Conservation (phyloP, 2,329 filamentous ascomycete genomes). For the Aspergillus caelatus region DNA sequence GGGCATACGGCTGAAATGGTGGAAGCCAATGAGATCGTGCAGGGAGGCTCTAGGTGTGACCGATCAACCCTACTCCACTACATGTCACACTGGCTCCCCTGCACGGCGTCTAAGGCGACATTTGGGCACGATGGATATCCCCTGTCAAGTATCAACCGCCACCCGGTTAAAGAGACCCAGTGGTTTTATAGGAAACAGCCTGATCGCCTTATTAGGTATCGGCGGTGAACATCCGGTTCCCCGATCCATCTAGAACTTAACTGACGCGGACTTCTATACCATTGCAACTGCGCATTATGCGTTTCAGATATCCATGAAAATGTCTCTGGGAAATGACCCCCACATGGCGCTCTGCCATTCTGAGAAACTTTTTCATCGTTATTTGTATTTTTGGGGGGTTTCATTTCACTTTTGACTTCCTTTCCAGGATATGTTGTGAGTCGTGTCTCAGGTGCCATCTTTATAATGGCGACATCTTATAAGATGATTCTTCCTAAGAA, state of each 20-base stretch:
- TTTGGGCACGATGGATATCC: neutral
- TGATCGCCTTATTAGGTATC: neutral
- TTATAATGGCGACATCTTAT: neutral
- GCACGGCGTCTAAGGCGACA: conserved; percentile 1
- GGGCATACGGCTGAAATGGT: neutral
- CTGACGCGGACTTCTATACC: too few species aligned
- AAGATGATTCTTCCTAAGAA: neutral
- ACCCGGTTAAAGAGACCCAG: neutral
- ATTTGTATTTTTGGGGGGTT: neutral
- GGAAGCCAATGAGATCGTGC: conserved; percentile 3
- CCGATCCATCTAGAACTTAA: conserved; percentile 1
- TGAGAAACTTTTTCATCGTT: neutral
- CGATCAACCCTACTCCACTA: neutral
- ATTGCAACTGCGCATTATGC: neutral
- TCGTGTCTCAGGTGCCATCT: neutral
- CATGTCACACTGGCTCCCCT: conserved; percentile 2
- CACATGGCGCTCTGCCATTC: neutral
- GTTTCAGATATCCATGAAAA: neutral
- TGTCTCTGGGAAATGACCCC: neutral
- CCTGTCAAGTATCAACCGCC: neutral
- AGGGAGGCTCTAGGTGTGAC: conserved; percentile 5
- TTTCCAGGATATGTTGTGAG: neutral
- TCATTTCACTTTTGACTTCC: neutral
- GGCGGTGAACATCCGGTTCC: neutral
- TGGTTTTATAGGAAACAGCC: neutral